A percentile compares a stretch with the other conserved stretches of the same genome.
Conservation (phyloP, 768 basidiomycete genomes). For the Mycena metata region DNA sequence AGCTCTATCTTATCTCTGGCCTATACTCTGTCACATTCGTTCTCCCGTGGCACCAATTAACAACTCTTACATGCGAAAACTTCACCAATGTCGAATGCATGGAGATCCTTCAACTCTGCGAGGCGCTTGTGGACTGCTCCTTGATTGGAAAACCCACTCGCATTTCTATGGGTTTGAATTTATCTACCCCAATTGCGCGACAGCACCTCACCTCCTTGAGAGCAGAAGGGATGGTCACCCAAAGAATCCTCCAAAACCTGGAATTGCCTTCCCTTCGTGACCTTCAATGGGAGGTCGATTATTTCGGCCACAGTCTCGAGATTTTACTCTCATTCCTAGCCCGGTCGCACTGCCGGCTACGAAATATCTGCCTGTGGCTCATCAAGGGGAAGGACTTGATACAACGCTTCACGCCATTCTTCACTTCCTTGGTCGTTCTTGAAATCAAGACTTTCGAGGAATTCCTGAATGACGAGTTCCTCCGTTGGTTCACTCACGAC, state of each 20-base stretch:
- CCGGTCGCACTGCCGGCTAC: neutral
- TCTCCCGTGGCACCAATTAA: constrained; percentile 3
- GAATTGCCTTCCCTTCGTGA: neutral
- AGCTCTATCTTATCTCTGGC: neutral
- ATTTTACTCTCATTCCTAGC: neutral
- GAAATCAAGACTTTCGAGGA: neutral
- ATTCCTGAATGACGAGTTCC: neutral
- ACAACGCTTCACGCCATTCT: too few relatives aligned
- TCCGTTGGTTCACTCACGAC: neutral
- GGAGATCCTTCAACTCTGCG: neutral
- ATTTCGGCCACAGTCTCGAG: neutral
- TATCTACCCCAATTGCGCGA: too few relatives aligned
- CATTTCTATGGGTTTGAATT: too few relatives aligned
- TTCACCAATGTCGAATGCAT: neutral
- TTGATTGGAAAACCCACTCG: too few relatives aligned
- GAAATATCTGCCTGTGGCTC: neutral
- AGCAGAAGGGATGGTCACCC: too few relatives aligned
- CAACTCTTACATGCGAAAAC: neutral
- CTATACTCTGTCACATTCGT: neutral
- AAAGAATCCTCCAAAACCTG: neutral
- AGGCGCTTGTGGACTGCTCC: neutral
- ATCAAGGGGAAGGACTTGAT: too few relatives aligned
- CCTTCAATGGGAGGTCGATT: neutral
- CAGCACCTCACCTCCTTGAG: neutral
- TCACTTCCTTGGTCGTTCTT: neutral